These are phyloP conservation scores for Kazachstania martiniae DNA, from an alignment of 805 yeast species.

Conservation along the genomic window DNA sequence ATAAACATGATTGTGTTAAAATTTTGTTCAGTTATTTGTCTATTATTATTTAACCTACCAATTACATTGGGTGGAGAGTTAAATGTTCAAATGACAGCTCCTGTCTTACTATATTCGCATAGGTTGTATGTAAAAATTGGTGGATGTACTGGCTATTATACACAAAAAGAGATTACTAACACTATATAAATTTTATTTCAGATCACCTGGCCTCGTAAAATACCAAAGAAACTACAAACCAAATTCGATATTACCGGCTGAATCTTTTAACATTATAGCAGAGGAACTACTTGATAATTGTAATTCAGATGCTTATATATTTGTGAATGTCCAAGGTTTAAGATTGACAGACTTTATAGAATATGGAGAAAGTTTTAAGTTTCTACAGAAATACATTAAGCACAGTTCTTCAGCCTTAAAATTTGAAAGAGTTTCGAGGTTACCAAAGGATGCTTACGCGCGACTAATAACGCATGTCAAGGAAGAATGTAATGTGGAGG, in stretches of 20 bases:
- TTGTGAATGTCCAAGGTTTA: constrained; percentile 46
- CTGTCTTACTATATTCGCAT: constrained; percentile 11
- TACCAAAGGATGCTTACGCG: constrained; percentile 12
- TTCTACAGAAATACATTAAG: constrained; percentile 39
- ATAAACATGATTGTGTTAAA: too few relatives aligned
- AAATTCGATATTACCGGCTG: constrained; percentile 12
- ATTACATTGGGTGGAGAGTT: too few relatives aligned
- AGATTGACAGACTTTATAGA: constrained; percentile 35
- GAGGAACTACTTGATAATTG: constrained; percentile 32
- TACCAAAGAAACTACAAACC: constrained; percentile 13
- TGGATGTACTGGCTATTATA: background rate
- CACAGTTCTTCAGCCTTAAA: constrained; percentile 52
- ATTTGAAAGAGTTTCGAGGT: constrained; percentile 38
- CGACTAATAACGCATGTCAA: constrained; percentile 11
- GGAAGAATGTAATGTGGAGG: constrained; percentile 18
- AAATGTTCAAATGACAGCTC: constrained; percentile 10
- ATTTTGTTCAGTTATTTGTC: too few relatives aligned
- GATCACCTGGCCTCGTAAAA: constrained; percentile 16
- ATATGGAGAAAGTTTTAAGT: constrained; percentile 34
- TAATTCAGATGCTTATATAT: constrained; percentile 44
- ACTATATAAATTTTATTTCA: too few relatives aligned
- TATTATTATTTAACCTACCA: too few relatives aligned
- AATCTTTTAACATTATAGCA: constrained; percentile 22
- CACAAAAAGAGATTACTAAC: constrained; percentile 2
- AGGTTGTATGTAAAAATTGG: constrained; percentile 3